These are phyloP conservation scores for Trichosporon asahii DNA, from an alignment of 1,284 basidiomycete species.

Conservation along the genomic window DNA sequence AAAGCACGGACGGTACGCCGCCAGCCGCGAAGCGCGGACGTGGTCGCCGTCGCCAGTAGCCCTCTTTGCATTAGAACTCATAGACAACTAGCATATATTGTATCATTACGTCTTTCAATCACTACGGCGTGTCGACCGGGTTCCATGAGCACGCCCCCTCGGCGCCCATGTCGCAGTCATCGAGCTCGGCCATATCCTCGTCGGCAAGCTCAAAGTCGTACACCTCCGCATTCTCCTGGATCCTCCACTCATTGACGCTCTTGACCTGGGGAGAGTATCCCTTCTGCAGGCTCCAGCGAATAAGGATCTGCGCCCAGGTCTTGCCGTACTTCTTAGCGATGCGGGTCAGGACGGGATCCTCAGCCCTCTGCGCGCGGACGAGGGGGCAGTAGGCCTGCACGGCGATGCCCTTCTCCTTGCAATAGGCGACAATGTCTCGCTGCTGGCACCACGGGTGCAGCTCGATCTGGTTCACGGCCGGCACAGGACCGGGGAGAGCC, in stretches of 20 bases:
- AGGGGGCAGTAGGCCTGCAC: constrained; percentile 77
- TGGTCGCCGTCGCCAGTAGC: constrained; percentile 11
- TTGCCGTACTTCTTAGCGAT: constrained; percentile 64
- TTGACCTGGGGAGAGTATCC: constrained; percentile 73
- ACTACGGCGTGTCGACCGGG: constrained; percentile 56
- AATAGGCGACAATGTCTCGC: constrained; percentile 71
- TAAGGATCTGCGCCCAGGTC: constrained; percentile 66
- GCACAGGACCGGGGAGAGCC: constrained; percentile 65
- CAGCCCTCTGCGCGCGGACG: constrained; percentile 59
- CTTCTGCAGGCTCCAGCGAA: constrained; percentile 79
- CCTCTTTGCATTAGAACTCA: not conserved
- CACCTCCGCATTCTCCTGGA: constrained; percentile 64
- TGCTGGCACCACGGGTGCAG: constrained; percentile 69
- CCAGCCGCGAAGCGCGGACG: constrained; percentile 10
- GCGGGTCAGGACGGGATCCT: constrained; percentile 57
- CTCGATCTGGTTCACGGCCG: constrained; percentile 82
- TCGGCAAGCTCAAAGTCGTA: constrained; percentile 66
- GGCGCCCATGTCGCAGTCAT: constrained; percentile 63
- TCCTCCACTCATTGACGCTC: constrained; percentile 64
- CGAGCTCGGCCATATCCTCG: constrained; percentile 63
- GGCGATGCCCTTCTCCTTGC: constrained; percentile 63
- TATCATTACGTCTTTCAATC: not conserved
- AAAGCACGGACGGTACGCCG: constrained; percentile 14
- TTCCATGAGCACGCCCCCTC: constrained; percentile 67
- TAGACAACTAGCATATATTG: constrained; percentile 7